phyloP scores from a whole-genome alignment of 371 early-diverging fungal genomes.

The Smittium culicis region DNA sequence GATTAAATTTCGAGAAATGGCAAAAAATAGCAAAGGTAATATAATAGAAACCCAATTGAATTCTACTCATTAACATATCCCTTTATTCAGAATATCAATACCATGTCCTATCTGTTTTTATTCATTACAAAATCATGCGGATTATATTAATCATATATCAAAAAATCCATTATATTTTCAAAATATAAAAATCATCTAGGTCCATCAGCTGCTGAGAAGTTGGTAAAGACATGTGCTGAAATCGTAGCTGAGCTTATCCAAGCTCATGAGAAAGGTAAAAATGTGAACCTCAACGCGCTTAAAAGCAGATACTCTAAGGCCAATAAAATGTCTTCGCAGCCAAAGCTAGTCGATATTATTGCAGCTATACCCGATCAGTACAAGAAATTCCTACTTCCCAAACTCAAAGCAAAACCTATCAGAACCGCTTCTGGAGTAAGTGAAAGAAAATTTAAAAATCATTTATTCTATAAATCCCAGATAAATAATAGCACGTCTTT shows the following conservation, averaged over 20 bases:
- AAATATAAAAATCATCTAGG: slow-evolving; percentile 5
- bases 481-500: too few relatives aligned
- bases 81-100: too few relatives aligned
- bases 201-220: slow-evolving; percentile 40
- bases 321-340: slow-evolving; percentile 73
- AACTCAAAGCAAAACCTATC: slow-evolving; percentile 94
- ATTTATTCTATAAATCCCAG: too few relatives aligned
- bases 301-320: slow-evolving; percentile 58
- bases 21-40: too few relatives aligned
- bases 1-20: too few relatives aligned
- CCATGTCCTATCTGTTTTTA: too few relatives aligned
- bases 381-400: slow-evolving; percentile 66
- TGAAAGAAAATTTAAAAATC: too few relatives aligned
- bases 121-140: too few relatives aligned
- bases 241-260: slow-evolving; percentile 79
- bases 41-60: too few relatives aligned
- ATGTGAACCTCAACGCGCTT: slow-evolving; percentile 78
- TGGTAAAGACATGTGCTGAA: slow-evolving; percentile 72
- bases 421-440: slow-evolving; percentile 87
- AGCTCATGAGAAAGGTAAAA: slow-evolving; percentile 49
- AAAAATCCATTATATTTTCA: too few relatives aligned
- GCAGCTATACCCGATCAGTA: slow-evolving; percentile 96
- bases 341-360: slow-evolving; percentile 97
- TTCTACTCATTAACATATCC: too few relatives aligned
- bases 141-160: too few relatives aligned